Evolutionary conservation across 306 rosid genomes (phyloP).

Genomic region (Gastrolobium villosum): DNA sequence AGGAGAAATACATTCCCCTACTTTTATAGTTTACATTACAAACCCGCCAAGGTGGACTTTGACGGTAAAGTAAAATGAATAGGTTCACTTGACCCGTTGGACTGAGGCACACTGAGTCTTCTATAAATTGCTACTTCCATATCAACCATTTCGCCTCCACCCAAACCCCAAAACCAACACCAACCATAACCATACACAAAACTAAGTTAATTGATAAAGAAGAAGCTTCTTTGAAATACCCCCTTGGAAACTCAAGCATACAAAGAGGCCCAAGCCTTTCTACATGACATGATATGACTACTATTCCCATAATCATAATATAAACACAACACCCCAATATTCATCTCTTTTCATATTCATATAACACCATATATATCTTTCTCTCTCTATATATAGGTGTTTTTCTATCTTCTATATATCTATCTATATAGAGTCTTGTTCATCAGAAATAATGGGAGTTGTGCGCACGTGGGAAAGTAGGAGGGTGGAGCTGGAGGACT

Average conservation of each 20-base stretch:
- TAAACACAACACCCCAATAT: neutral
- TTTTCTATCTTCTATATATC: no score
- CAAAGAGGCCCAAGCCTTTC: no score
- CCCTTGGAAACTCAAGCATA: no score
- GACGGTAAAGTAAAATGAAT: neutral
- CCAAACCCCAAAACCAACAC: neutral
- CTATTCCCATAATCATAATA: no score
- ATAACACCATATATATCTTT: no score
- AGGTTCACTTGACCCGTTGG: slow-evolving; percentile 3
- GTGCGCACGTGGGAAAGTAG: slow-evolving; percentile 56
- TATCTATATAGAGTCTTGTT: neutral
- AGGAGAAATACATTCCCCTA: no score
- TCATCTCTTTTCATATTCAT: neutral
- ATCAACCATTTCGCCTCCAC: neutral
- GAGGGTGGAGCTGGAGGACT: slow-evolving; percentile 60
- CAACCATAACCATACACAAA: neutral
- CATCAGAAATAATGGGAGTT: slow-evolving; percentile 65
- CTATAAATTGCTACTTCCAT: neutral
- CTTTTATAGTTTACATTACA: neutral
- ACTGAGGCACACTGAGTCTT: neutral
- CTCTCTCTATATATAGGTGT: no score
- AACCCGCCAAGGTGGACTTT: slow-evolving; percentile 40
- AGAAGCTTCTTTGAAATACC: no score
- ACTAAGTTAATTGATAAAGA: no score
- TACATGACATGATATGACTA: no score